A percentile compares a stretch with the other conserved stretches of the same genome.
phyloP scores from a whole-genome alignment of 2,329 filamentous ascomycete genomes.

The Sarocladium strictum region DNA sequence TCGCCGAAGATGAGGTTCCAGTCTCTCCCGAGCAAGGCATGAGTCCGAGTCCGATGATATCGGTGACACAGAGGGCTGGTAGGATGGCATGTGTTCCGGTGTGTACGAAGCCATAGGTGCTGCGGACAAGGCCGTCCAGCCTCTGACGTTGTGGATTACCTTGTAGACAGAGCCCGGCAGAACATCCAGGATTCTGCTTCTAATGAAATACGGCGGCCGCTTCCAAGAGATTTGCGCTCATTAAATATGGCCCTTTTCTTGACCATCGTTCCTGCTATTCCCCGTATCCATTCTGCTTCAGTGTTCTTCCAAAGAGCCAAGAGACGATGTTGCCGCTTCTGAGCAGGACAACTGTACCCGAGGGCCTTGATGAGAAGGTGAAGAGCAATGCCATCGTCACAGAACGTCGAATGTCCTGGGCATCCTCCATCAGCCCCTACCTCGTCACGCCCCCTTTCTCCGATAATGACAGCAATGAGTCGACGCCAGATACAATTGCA shows the following conservation, averaged over 20 bases:
- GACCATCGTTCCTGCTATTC: not conserved
- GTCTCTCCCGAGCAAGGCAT: not conserved
- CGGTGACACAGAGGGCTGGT: not conserved
- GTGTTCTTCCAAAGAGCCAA: not conserved
- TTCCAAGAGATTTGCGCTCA: not conserved
- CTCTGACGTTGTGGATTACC: not conserved
- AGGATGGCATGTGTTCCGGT: not conserved
- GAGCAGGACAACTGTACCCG: not conserved
- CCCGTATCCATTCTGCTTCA: no score
- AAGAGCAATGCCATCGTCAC: not conserved
- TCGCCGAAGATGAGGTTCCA: not conserved
- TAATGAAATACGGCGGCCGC: not conserved
- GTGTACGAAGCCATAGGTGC: not conserved
- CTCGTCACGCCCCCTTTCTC: slow-evolving; percentile 12
- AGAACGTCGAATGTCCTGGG: not conserved
- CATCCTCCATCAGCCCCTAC: not conserved
- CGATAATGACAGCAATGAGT: slow-evolving; percentile 5
- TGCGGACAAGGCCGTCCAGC: not conserved
- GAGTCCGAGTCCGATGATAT: not conserved
- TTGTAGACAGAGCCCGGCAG: no score
- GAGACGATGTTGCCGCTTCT: not conserved
- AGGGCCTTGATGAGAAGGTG: not conserved
- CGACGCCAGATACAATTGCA: slow-evolving; percentile 9
- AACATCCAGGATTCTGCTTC: no score
- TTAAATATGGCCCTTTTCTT: not conserved